Base-by-base conservation (phyloP, 1,284 basidiomycete genomes). In the Exsudoporus floridanus region DNA sequence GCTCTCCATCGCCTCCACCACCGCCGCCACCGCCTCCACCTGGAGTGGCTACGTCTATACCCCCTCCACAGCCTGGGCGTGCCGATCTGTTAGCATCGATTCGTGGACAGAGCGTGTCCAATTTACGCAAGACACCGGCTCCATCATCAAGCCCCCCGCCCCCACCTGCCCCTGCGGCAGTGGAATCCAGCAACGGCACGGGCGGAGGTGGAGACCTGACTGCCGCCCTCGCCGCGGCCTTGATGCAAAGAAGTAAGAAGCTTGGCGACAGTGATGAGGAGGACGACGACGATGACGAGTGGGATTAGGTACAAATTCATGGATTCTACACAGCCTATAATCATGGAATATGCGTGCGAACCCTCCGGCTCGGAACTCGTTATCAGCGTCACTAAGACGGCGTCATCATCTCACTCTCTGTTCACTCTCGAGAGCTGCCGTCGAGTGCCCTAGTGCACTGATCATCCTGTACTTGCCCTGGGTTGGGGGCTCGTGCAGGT, bases 181-280 rank as follows among this genome's bases (percentile, higher is more conserved):
- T 76, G 31, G 80, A 74, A 19, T 75, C 67, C 2, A 50, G 41
- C 23, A 51, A 50, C 12, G 74, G 66, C 9, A 75, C 51, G 18
- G 65, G 53, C 5, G 73, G 66, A n/a, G 72, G 69, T 33, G 78
- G 75, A 6, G 79, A 82, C 65, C 57, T 82, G 54, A 81, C 80
- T 1, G 70, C 73, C 4, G 81, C 81, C 1, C 65, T 83, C 40
- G 80, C 79, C n/a, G 77, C 73, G 52, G 81, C 80, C 7, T 61
- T 83, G 48, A 55, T 78, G 60, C 84, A 89, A 65, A 77, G 94
- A 61, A 98, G 94, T 71, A 93, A 90, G 70, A 89, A 93, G 65
- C 78, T 98, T 69, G 94, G 91, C 5, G 92, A 94, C 60, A 91
- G 85, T 61, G 92, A 94, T 60, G 92, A 94, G 3, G 93, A 97